Base-by-base conservation (phyloP, 148 eudicot species). In the Cornus florida region DNA sequence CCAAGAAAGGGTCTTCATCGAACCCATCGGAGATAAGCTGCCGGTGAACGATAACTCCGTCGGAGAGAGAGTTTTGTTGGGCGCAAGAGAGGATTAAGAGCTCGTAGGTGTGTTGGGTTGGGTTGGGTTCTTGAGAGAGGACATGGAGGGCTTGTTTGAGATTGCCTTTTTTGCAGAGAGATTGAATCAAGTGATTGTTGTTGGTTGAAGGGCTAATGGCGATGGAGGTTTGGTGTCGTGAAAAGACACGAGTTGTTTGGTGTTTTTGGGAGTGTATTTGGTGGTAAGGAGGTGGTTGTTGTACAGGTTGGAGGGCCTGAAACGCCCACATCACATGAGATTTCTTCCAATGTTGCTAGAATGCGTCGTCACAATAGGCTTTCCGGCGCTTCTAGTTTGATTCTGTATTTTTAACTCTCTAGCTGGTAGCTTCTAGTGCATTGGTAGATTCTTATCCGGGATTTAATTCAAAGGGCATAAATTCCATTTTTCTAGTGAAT, bases 31-130 rank as follows among this genome's bases (percentile, higher is more conserved):
- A 84, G 12, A 86, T 56, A 6, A 96, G 79, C 41, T 84, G 83
- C 3, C 84, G 82, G 75, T 94, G 97, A 77, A 96, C 94, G 16
- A 67, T 28, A 2, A 86, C 35, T 10, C 90, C 98, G 39, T 90
- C 89, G n/a, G 90, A 75, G 48, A 96, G 76, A 9, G 92, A 87
- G 33, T 75, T 83, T 60, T 75, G 78, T 53, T 38, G 80, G 80
- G 89, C 81, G 85, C 95, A 93, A 32, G 82, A 80, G 32, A 79
- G 90, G 73, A 96, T 91, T 76, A 96, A 73, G 66, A 90, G 88
- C 89, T 96, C 99, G 83, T 88, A 93, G 48, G 94, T 94, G 71
- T 72, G 95, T 76, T 94, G 98, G 71, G 93, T 87, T 7, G 95
- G 95, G 82, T 85, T 83, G 19, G 84, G 79, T 64, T 91, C 97